Percentiles rank a stretch among this genome's conserved stretches.
Evolutionary conservation across 768 basidiomycete genomes (phyloP).

Genomic region (Amanita pallidorosea): DNA sequence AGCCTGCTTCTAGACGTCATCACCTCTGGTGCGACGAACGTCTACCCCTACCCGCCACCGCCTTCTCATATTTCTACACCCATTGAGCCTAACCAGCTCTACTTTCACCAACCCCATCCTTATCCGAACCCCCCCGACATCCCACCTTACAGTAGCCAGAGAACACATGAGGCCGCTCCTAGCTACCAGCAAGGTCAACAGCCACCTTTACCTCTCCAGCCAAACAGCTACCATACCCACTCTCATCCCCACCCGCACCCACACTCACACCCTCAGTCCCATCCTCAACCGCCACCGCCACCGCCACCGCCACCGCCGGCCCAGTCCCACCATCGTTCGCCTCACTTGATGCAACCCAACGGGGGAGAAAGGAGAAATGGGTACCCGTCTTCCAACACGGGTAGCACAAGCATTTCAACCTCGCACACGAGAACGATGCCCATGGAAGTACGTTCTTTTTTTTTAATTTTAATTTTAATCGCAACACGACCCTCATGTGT

Average conservation of each 20-base stretch:
- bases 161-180: background rate
- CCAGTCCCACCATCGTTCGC: background rate
- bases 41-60: background rate
- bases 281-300: background rate
- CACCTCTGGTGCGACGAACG: background rate
- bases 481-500: no score
- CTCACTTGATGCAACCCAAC: slow-evolving; percentile 2
- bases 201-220: background rate
- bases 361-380: background rate
- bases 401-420: background rate
- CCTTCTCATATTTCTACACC: background rate
- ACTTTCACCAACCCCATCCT: background rate
- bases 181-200: background rate
- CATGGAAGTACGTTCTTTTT: background rate
- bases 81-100: background rate
- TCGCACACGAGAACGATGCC: slow-evolving; percentile 1
- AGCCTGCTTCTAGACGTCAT: slow-evolving; percentile 5
- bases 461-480: no score
- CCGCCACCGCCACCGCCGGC: background rate
- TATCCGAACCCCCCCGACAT: background rate
- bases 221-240: background rate
- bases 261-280: background rate
- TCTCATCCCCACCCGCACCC: background rate
- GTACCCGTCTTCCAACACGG: background rate
- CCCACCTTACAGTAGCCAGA: background rate